Evolutionary conservation across 2,329 filamentous ascomycete genomes (phyloP), one percentile per base, ranked within the genome.

Genomic region (Claviceps digitariae): DNA sequence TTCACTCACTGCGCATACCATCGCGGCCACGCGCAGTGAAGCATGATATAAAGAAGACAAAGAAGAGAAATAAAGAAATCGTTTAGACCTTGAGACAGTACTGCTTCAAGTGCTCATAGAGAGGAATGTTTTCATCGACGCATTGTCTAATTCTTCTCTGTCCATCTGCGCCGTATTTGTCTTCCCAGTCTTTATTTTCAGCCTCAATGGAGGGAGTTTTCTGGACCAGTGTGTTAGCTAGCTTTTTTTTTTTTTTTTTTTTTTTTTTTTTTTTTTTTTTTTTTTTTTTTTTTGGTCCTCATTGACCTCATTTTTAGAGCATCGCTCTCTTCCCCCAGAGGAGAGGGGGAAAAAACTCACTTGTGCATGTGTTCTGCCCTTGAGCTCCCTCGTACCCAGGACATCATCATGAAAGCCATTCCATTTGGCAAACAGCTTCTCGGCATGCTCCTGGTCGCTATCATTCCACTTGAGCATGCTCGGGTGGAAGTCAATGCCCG

Each of bases 401-500:
- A 90, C 93, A 73, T 97, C 93, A 60, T 97, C 87, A 67, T 97
- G 93, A 72, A 95, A 97, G 12, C 93, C 93, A 60, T 83, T 86
- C 93, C 93, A 97, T 74, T 98, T 97, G 71, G 90, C 89, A 71
- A 97, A 97, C 20, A 83, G 83, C 57, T 81, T 76, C 59, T 78
- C 75, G 3, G 90, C 91, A 57, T 79, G 73, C 51, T 89, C 82
- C 61, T 85, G 83, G 58, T 86, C 84, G 51, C 84, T 82, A 29
- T 84, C 82, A 57, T 86, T 80, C 93, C 93, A 97, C 55, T 78
- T 75, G 57, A 98, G 75, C 90, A 97, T 95, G 15, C 79, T 74
- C 0, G 82, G 79, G 46, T 73, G 73, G 68, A 85, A 98, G 17
- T 86, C 78, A 55, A 96, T 76, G 27, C 85, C 89, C 15, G 90